Conservation (phyloP, 805 yeast genomes). For the Torulaspora maleeae region DNA sequence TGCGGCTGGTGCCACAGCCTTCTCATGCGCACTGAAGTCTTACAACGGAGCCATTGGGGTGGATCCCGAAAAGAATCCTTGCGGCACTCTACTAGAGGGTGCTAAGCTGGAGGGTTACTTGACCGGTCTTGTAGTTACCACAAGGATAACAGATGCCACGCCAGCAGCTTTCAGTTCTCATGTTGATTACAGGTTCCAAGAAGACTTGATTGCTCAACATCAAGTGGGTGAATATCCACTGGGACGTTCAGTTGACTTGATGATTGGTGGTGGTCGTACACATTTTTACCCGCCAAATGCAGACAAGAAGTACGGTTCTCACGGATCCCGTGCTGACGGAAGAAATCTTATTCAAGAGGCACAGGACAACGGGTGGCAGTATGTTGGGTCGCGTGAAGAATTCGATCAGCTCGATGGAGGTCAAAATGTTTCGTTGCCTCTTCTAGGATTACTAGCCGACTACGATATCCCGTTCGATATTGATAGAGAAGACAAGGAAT, state of each 20-base stretch:
- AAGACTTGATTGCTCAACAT: conserved; percentile 82
- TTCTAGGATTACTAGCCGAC: conserved; percentile 70
- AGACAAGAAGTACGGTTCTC: conserved; percentile 30
- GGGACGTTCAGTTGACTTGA: conserved; percentile 75
- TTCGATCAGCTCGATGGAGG: conserved; percentile 59
- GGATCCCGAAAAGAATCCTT: conserved; percentile 58
- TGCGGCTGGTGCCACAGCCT: conserved; percentile 97
- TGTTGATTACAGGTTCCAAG: conserved; percentile 68
- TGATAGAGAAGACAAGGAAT: conserved; percentile 56
- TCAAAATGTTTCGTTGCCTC: conserved; percentile 63
- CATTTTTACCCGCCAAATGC: conserved; percentile 57
- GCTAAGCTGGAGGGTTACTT: conserved; percentile 72
- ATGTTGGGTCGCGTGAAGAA: conserved; percentile 51
- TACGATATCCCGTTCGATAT: conserved; percentile 80
- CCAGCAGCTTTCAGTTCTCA: conserved; percentile 89
- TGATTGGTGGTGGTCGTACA: conserved; percentile 89
- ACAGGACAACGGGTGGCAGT: conserved; percentile 50
- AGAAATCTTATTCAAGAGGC: conserved; percentile 67
- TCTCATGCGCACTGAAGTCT: conserved; percentile 75
- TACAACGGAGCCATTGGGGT: conserved; percentile 95
- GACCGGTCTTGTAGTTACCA: conserved; percentile 90
- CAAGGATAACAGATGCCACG: conserved; percentile 90
- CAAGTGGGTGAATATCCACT: conserved; percentile 77
- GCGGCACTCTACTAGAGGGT: conserved; percentile 87
- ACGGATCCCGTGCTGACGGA: conserved; percentile 66